Percentiles rank a stretch among this genome's conserved stretches.
These are phyloP conservation scores for Geotrichum klebahnii DNA, from an alignment of 1,139 yeast genomes.

Conservation along the genomic window DNA sequence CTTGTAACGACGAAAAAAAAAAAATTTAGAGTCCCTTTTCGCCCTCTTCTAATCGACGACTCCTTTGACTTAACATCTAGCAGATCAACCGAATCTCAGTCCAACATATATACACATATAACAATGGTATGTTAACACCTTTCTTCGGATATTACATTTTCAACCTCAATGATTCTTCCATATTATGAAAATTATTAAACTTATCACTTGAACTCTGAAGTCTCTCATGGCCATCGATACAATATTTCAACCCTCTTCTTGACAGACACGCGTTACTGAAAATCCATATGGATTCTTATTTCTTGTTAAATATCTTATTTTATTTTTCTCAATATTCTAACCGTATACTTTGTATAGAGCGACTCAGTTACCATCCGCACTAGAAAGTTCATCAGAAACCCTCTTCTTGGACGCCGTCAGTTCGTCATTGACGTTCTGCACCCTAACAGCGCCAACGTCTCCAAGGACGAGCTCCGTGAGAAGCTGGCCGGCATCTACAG, in stretches of 20 bases:
- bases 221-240: background rate
- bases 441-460: slow-evolving; percentile 99
- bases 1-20: slow-evolving; percentile 5
- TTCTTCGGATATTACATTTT: no score
- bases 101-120: slow-evolving; percentile 5
- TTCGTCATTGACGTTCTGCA: slow-evolving; percentile 98
- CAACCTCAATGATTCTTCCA: no score
- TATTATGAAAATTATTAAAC: no score
- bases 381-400: slow-evolving; percentile 99
- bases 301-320: no score
- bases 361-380: slow-evolving; percentile 99
- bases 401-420: slow-evolving; percentile 99
- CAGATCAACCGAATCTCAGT: slow-evolving; percentile 18
- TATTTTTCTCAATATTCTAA: background rate
- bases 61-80: slow-evolving; percentile 19
- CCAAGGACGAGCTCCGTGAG: slow-evolving; percentile 99
- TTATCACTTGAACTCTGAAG: no score
- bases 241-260: background rate
- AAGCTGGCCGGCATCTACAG: slow-evolving; percentile 94
- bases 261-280: no score
- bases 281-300: no score
- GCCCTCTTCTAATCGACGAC: slow-evolving; percentile 17
- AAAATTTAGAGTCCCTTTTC: slow-evolving; percentile 7
- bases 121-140: no score
- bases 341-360: slow-evolving; percentile 47